Evolutionary conservation across 1,284 basidiomycete species (phyloP).

Genomic region (Ceratobasidium sp.): DNA sequence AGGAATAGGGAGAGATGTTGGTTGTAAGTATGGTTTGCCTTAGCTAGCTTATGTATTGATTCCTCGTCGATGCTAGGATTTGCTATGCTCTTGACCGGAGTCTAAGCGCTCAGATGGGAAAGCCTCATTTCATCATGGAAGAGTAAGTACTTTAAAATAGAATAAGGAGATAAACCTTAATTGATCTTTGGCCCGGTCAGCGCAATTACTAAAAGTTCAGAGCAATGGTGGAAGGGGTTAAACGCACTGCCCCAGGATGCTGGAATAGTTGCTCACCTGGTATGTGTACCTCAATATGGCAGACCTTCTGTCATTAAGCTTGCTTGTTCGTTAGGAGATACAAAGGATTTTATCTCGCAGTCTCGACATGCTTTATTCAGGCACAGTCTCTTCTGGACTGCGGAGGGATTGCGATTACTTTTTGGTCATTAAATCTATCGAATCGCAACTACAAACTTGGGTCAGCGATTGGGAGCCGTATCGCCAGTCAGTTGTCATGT

Average conservation of each 20-base stretch:
- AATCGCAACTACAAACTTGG: constrained; percentile 80
- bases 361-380: constrained; percentile 89
- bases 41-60: neutral
- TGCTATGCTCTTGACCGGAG: constrained; percentile 92
- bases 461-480: constrained; percentile 65
- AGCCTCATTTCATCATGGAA: constrained; percentile 84
- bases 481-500: constrained; percentile 36
- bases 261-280: constrained; percentile 72
- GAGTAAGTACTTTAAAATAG: constrained; percentile 69
- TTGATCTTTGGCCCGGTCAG: constrained; percentile 54
- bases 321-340: constrained; percentile 66
- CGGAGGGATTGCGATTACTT: constrained; percentile 88
- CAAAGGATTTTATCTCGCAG: constrained; percentile 89
- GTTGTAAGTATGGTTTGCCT: constrained; percentile 59
- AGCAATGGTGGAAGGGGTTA: constrained; percentile 74
- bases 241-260: constrained; percentile 70
- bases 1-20: constrained; percentile 95
- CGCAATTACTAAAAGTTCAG: constrained; percentile 86
- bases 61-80: constrained; percentile 53
- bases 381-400: constrained; percentile 83
- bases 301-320: constrained; percentile 52
- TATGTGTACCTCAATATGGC: constrained; percentile 51
- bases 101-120: constrained; percentile 92
- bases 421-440: constrained; percentile 83
- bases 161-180: constrained; percentile 48